Evolutionary conservation across 2,329 filamentous ascomycete species (phyloP).

Genomic region (Claviceps arundinis): DNA sequence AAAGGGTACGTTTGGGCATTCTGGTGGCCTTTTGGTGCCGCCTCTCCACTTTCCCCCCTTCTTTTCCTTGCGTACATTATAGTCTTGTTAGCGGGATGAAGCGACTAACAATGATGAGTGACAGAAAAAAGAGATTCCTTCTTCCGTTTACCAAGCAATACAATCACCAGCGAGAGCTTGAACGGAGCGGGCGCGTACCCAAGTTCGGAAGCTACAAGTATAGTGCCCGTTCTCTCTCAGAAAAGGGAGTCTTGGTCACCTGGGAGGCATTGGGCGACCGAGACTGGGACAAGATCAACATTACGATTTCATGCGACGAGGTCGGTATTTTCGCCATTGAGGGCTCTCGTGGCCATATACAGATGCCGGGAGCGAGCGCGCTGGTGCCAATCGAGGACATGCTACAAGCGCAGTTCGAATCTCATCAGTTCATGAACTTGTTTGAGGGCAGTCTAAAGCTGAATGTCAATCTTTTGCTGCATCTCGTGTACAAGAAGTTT

Average conservation of each 20-base stretch:
- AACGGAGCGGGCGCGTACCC: conserved; percentile 81
- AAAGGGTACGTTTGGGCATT: conserved; percentile 56
- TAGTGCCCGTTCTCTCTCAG: conserved; percentile 71
- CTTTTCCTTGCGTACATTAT: background rate
- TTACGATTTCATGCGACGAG: conserved; percentile 88
- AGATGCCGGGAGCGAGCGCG: conserved; percentile 86
- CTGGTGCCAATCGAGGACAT: conserved; percentile 84
- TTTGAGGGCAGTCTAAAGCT: conserved; percentile 78
- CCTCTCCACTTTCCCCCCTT: background rate
- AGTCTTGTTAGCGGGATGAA: background rate
- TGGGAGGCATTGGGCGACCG: conserved; percentile 74
- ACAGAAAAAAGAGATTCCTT: conserved; percentile 77
- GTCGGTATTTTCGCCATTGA: conserved; percentile 91
- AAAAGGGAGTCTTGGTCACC: conserved; percentile 88
- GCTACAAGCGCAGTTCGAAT: conserved; percentile 92
- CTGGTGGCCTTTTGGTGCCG: too few relatives aligned
- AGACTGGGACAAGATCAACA: conserved; percentile 83
- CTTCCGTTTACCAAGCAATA: conserved; percentile 97
- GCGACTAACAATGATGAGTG: background rate
- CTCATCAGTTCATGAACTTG: conserved; percentile 88
- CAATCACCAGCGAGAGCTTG: conserved; percentile 93
- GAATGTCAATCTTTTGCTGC: conserved; percentile 92
- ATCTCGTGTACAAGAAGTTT: conserved; percentile 98
- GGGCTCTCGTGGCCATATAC: conserved; percentile 80
- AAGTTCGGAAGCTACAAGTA: conserved; percentile 99